These are phyloP conservation scores for Nissolia schottii DNA, from an alignment of 306 rosid species.

Conservation along the genomic window DNA sequence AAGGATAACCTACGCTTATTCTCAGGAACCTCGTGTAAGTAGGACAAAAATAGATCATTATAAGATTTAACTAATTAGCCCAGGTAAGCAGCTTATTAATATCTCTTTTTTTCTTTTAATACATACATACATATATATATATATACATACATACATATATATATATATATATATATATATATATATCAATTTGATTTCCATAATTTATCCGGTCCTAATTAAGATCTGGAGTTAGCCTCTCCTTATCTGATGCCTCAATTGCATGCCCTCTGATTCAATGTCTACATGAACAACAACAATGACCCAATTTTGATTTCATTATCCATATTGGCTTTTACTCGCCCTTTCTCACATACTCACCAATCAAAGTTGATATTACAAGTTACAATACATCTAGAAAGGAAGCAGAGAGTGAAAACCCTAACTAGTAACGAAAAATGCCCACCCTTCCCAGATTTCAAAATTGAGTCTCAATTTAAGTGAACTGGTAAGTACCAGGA, in stretches of 20 bases:
- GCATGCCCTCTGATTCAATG: slow-evolving; percentile 72
- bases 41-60: slow-evolving; percentile 23
- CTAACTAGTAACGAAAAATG: not conserved
- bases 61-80: not conserved
- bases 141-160: no score
- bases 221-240: slow-evolving; percentile 73
- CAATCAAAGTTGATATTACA: not conserved
- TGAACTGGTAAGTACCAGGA: not conserved
- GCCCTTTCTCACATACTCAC: not conserved
- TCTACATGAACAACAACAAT: slow-evolving; percentile 44
- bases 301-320: not conserved
- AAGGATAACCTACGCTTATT: slow-evolving; percentile 81
- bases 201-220: slow-evolving; percentile 81
- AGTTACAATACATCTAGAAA: no score
- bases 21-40: slow-evolving; percentile 84
- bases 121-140: not conserved
- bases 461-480: not conserved
- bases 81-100: not conserved
- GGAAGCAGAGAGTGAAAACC: not conserved
- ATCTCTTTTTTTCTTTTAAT: not conserved
- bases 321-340: no score
- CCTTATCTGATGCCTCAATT: slow-evolving; percentile 71
- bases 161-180: no score
- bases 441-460: not conserved
- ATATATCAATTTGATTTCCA: slow-evolving; percentile 85